Base-by-base conservation (phyloP, 202 grass and related monocot genomes). In the Eragrostis tef region DNA sequence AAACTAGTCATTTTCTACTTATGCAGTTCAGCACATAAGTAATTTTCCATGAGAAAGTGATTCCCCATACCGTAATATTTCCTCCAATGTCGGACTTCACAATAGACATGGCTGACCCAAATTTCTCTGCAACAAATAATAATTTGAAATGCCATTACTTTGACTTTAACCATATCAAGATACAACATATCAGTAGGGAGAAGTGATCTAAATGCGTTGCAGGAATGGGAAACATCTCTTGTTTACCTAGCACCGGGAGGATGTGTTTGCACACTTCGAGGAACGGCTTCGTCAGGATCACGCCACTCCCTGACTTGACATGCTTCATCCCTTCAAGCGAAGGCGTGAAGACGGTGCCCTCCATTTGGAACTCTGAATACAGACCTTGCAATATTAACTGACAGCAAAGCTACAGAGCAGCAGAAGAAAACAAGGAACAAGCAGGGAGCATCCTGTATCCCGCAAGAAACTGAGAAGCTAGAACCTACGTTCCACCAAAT, bases 201-300 rank as follows among this genome's bases (percentile, higher is more conserved):
- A 71, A 29, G 2, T 16, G 15, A 17, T 29, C 25, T 6, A 31
- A 52, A 56, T 41, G 2, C 43, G 15, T 57, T 61, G 7, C 11
- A 66, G 10, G 21, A 69, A 29, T 11, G 42, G 0, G 29, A 20
- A 70, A 34, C 21, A 81, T 25, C n/a, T 67, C n/a, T 26, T 29
- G 2, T 0, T 62, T 91, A 93, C 94, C 94, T 91, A 97, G 64
- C 48, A 97, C 87, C 4, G 91, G 94, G 41, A 97, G 84, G 64
- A 97, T 89, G 64, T 88, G 89, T 71, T 90, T 93, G 94, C 94
- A 97, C 44, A 91, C 94, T 66, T 97, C 48, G 51, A 97, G 89
- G 70, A 97, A 97, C 20, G 82, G 82, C 60, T 93, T 97, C 0
- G 94, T 93, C 36, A 89, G 87, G 69, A 97, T 91, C 17, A 84